Evolutionary conservation across 257 asterid species (phyloP).

Genomic region (Solanum paucissectum): DNA sequence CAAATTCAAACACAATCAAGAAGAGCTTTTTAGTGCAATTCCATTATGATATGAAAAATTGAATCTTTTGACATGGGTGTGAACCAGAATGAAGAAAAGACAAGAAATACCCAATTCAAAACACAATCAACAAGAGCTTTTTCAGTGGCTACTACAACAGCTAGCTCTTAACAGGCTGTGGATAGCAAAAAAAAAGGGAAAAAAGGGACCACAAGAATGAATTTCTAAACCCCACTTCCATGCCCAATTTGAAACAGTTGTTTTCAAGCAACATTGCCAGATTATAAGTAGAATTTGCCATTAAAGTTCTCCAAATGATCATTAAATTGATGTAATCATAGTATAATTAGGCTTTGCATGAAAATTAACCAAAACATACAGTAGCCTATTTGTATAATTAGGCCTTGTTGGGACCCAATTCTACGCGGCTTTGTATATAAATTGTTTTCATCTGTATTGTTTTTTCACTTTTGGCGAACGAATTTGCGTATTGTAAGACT

Average conservation of each 20-base stretch:
- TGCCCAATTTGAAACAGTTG: background rate
- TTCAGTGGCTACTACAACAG: constrained; percentile 8
- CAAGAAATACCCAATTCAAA: background rate
- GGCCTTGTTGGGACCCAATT: background rate
- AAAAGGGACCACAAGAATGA: background rate
- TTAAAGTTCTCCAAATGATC: background rate
- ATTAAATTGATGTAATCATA: background rate
- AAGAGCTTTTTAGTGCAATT: constrained; percentile 6
- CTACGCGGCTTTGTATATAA: background rate
- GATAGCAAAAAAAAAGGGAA: background rate
- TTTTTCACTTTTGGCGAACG: no score
- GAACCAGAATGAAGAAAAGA: background rate
- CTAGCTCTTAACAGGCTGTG: constrained; percentile 39
- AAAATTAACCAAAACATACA: background rate
- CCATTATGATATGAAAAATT: background rate
- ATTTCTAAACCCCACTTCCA: background rate
- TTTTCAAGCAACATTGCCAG: background rate
- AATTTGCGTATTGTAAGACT: background rate
- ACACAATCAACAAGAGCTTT: background rate
- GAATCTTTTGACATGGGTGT: background rate
- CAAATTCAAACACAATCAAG: background rate
- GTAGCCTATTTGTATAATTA: background rate
- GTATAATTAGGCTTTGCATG: background rate
- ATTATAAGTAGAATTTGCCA: background rate
- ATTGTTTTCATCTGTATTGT: background rate